Conservation (phyloP, 495 filamentous ascomycete genomes). For the Xylaria flabelliformis region DNA sequence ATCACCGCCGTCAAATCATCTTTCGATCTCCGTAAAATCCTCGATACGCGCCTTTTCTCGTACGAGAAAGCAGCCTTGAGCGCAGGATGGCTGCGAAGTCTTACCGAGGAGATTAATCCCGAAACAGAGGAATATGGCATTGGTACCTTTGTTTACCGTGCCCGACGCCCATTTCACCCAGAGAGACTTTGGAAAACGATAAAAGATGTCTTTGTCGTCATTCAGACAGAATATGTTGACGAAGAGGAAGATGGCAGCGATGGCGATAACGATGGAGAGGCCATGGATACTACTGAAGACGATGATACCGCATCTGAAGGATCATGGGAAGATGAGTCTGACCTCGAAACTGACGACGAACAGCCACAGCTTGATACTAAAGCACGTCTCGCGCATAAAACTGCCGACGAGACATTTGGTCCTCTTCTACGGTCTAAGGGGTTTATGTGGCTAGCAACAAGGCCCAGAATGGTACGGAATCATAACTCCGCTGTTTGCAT, state of each 20-base stretch:
- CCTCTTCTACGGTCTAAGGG: slow-evolving; percentile 44
- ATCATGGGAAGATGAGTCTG: slow-evolving; percentile 25
- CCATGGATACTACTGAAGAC: slow-evolving; percentile 5
- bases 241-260: slow-evolving; percentile 30
- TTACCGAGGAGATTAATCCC: slow-evolving; percentile 48
- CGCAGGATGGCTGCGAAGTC: slow-evolving; percentile 41
- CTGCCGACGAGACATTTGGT: slow-evolving; percentile 34
- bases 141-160: slow-evolving; percentile 62
- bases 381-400: slow-evolving; percentile 41
- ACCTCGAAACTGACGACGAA: slow-evolving; percentile 27
- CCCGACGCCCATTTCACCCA: slow-evolving; percentile 60
- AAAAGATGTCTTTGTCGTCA: slow-evolving; percentile 60
- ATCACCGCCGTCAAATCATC: slow-evolving; percentile 53
- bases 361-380: slow-evolving; percentile 38
- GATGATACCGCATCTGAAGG: slow-evolving; percentile 30
- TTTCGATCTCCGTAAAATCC: slow-evolving; percentile 57
- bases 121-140: slow-evolving; percentile 66
- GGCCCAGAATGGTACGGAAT: slow-evolving; percentile 22
- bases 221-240: slow-evolving; percentile 49
- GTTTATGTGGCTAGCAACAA: slow-evolving; percentile 38
- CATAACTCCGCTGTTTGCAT: not conserved
- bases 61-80: slow-evolving; percentile 38
- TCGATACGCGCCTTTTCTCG: slow-evolving; percentile 55
- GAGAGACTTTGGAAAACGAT: slow-evolving; percentile 55
- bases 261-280: slow-evolving; percentile 29